A percentile compares a stretch with the other conserved stretches of the same genome.
Evolutionary conservation across 352 stramenopile genomes (phyloP).

Genomic region (Sclerospora graminicola): DNA sequence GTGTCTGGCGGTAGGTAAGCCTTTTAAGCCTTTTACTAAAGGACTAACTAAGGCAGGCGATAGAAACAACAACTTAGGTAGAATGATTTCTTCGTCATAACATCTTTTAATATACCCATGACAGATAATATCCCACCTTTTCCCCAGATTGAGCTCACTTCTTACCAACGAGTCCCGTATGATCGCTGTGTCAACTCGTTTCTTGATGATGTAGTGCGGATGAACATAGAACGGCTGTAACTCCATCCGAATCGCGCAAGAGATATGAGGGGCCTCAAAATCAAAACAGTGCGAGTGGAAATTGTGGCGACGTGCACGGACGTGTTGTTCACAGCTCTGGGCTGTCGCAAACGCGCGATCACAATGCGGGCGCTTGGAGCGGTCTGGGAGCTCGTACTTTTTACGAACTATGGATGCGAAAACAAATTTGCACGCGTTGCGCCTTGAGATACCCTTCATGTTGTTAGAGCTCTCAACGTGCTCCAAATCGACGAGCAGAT

Average conservation of each 20-base stretch:
- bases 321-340: slow-evolving; percentile 48
- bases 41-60: no score
- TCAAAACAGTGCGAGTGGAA: slow-evolving; percentile 39
- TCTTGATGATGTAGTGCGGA: slow-evolving; percentile 17
- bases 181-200: slow-evolving; percentile 29
- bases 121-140: slow-evolving; percentile 11
- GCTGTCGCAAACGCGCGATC: slow-evolving; percentile 49
- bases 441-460: slow-evolving; percentile 57
- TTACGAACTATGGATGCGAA: slow-evolving; percentile 43
- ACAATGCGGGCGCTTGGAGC: slow-evolving; percentile 55
- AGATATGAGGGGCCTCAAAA: slow-evolving; percentile 28
- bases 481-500: slow-evolving; percentile 57
- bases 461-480: slow-evolving; percentile 38
- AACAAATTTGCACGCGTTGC: slow-evolving; percentile 32
- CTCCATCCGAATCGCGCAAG: slow-evolving; percentile 14
- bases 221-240: slow-evolving; percentile 1
- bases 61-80: no score
- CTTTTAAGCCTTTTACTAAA: no score
- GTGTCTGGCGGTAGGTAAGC: no score
- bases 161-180: slow-evolving; percentile 24
- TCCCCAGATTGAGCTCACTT: slow-evolving; percentile 26
- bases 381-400: slow-evolving; percentile 36
- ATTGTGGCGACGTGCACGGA: slow-evolving; percentile 35
- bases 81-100: no score
- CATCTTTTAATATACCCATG: no score